Percentiles rank a stretch among this genome's conserved stretches.
These are phyloP conservation scores for Corynespora cassiicola DNA, from an alignment of 2,329 filamentous ascomycete genomes.

Conservation along the genomic window DNA sequence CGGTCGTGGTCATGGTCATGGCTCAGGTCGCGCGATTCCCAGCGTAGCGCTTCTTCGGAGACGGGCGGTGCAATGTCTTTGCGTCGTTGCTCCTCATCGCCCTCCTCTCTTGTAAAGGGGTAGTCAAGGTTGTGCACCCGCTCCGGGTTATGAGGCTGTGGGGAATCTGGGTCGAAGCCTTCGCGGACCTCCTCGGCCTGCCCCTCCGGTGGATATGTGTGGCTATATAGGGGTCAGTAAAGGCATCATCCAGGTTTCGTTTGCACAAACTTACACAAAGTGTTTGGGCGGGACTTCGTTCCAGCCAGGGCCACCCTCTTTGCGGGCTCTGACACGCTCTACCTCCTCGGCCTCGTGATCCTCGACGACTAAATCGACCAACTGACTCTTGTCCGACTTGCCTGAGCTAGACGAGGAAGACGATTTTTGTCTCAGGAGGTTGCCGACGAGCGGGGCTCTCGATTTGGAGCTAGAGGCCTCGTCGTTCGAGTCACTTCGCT, in stretches of 20 bases:
- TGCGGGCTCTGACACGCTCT: constrained; percentile 66
- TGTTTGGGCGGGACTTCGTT: constrained; percentile 63
- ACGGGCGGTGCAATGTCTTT: constrained; percentile 44
- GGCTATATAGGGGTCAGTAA: constrained; percentile 40
- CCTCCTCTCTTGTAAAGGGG: constrained; percentile 52
- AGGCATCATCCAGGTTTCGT: background rate
- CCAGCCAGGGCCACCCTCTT: constrained; percentile 67
- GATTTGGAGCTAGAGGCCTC: constrained; percentile 41
- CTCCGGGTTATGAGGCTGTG: constrained; percentile 51
- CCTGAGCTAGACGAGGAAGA: constrained; percentile 52
- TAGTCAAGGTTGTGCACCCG: constrained; percentile 51
- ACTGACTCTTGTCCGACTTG: constrained; percentile 65
- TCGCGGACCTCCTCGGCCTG: constrained; percentile 60
- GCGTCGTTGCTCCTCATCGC: constrained; percentile 43
- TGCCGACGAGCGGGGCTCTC: constrained; percentile 40
- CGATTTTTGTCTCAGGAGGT: constrained; percentile 56
- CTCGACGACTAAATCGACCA: constrained; percentile 72
- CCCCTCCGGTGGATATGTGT: constrained; percentile 54
- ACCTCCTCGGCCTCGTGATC: constrained; percentile 67
- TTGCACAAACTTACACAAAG: constrained; percentile 56
- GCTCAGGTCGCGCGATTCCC: constrained; percentile 47
- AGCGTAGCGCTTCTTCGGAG: constrained; percentile 52
- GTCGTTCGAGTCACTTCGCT: constrained; percentile 46
- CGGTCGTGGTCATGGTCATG: constrained; percentile 22
- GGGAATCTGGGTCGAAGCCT: constrained; percentile 60